These are phyloP conservation scores for Funneliformis geosporum DNA, from an alignment of 192 early-diverging fungal species.

Conservation along the genomic window DNA sequence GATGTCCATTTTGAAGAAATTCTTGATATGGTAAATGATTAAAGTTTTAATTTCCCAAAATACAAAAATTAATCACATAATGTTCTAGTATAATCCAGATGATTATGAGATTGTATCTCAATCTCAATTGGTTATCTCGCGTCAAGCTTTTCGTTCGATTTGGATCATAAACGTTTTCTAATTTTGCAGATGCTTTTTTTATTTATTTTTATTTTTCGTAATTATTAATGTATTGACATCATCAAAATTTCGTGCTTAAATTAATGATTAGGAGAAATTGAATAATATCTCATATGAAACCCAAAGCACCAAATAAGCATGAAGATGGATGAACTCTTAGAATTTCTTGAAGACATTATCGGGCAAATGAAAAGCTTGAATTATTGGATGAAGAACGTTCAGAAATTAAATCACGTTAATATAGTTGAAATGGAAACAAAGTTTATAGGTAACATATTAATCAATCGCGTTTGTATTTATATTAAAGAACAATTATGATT, in stretches of 20 bases:
- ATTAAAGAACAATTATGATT: not conserved
- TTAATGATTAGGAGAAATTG: constrained; percentile 83
- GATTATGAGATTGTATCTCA: constrained; percentile 60
- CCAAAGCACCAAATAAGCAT: constrained; percentile 86
- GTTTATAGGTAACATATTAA: constrained; percentile 61
- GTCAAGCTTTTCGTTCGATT: constrained; percentile 76
- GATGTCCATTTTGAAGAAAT: constrained; percentile 95
- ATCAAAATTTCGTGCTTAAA: not conserved
- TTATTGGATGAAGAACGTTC: constrained; percentile 72
- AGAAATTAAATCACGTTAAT: constrained; percentile 83
- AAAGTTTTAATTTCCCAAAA: not conserved
- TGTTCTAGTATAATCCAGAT: constrained; percentile 59
- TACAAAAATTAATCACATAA: not conserved
- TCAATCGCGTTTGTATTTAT: not conserved
- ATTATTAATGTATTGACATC: not conserved
- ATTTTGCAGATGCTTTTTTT: constrained; percentile 74
- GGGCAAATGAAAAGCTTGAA: constrained; percentile 77
- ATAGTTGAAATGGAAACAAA: constrained; percentile 86
- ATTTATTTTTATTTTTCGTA: no score
- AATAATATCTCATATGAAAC: constrained; percentile 97
- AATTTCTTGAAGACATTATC: constrained; percentile 99
- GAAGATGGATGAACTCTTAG: constrained; percentile 95
- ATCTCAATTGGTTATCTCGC: constrained; percentile 77
- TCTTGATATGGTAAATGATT: constrained; percentile 63
- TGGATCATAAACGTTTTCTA: constrained; percentile 97